A percentile compares a stretch with the other conserved stretches of the same genome.
Conservation (phyloP, 495 filamentous ascomycete species). For the Penicillium macrosclerotiorum region DNA sequence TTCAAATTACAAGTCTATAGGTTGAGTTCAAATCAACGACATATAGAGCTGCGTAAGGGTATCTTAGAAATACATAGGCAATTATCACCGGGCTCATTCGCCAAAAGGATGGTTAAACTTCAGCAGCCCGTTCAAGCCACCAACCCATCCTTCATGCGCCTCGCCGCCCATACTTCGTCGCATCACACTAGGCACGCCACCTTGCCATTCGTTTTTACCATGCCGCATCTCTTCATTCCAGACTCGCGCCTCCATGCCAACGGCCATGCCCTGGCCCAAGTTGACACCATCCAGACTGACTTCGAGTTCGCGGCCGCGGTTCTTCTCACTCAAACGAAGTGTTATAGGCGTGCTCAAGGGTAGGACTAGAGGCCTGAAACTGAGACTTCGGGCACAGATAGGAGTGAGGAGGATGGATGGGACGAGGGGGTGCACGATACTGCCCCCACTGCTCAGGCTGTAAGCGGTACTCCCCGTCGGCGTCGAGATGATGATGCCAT, state of each 20-base stretch:
- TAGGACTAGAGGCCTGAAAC: slow-evolving; percentile 86
- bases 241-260: slow-evolving; percentile 86
- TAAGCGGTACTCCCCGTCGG: slow-evolving; percentile 96
- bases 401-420: slow-evolving; percentile 84
- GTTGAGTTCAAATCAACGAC: too few species aligned
- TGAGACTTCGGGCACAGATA: slow-evolving; percentile 88
- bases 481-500: slow-evolving; percentile 91
- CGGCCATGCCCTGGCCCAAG: slow-evolving; percentile 63
- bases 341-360: slow-evolving; percentile 84
- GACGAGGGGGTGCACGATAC: slow-evolving; percentile 91
- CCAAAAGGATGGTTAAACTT: slow-evolving; percentile 99
- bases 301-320: slow-evolving; percentile 79
- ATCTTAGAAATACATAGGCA: slow-evolving; percentile 2
- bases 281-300: slow-evolving; percentile 86
- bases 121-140: slow-evolving; percentile 86
- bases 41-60: not conserved
- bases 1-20: too few species aligned
- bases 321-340: slow-evolving; percentile 75
- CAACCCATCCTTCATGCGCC: slow-evolving; percentile 88
- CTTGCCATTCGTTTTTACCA: slow-evolving; percentile 61
- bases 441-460: slow-evolving; percentile 86
- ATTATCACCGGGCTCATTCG: slow-evolving; percentile 47
- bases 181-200: slow-evolving; percentile 60
- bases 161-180: slow-evolving; percentile 52
- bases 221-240: slow-evolving; percentile 73